Base-by-base conservation (phyloP, 257 asterid genomes). In the Buddleja alternifolia region DNA sequence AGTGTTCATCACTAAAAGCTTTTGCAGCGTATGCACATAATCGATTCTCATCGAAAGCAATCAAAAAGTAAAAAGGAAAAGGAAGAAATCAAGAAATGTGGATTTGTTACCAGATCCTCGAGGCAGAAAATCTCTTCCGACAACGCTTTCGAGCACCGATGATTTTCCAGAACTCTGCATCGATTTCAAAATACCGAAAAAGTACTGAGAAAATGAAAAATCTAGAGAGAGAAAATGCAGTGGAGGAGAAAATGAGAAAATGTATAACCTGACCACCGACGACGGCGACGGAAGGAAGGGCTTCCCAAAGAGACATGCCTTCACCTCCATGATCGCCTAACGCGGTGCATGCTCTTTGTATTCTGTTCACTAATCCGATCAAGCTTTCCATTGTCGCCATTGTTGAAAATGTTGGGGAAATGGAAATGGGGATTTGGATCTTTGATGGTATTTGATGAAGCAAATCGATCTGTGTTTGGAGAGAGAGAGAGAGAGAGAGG, bases 291-390 rank as follows among this genome's bases (percentile, higher is more conserved):
- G 99, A 78, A 56, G 99, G 99, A 64, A 93, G 96, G 70, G 99
- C 97, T 77, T 93, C 99, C 99, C 97, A 93, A 0, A 93, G 96
- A 47, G 99, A 93, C 92, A 82, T 70, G 72, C 96, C 97, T 73
- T 90, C 99, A 60, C 97, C 99, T 54, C 99, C 99, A 75, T 93
- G 99, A 93, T 93, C 99, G 25, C 99, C 99, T 60, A 93, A 75
- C 24, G 87, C 94, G n/a, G 97, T 93, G 80, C 98, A 93, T 51
- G 95, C 98, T 76, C 96, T 81, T 71, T 93, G 98, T 63, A 93
- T 93, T 67, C 82, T 81, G 81, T 90, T 90, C 20, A 93, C 97
- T 34, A 93, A 83, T 60, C 98, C 97, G 78, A 93, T 93, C 88
- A 93, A 82, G 82, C 95, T 93, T 79, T 88, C 95, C 90, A 93